Evolutionary conservation across 208 protist species (phyloP), one percentile per base, ranked within the genome.

Genomic region (Crithidia thermophila): DNA sequence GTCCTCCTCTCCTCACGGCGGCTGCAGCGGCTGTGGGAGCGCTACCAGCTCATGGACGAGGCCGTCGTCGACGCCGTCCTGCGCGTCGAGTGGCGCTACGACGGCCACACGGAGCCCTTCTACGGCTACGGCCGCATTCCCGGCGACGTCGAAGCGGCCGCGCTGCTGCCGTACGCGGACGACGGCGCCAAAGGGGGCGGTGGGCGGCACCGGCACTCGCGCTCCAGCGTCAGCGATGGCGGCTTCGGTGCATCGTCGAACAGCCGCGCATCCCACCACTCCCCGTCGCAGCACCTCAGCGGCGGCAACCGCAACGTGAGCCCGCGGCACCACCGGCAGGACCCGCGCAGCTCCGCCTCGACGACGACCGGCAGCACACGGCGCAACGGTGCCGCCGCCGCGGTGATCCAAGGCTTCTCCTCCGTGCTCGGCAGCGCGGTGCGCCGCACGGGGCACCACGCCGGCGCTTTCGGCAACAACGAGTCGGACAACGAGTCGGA

Each of bases 1-100:
- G 55, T 84, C 23, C 55, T 81, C 28, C 42, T 91, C 21, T 71
- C 66, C 14, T 64, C 78, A 3, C 50, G 53, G 8, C 56, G 63
- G 11, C 67, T 91, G 47, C 72, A 72, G 25, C 50, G 52, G 13
- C 68, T 81, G 56, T 81, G 79, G 55, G 78, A 91, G 31, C 60
- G 50, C 7, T 70, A 70, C 20, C 25, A 69, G 16, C 89, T 84
- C 61, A 81, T 90, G 31, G 62, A 75, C 36, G 59, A 77, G 31
- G 42, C 40, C 20, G 46, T 94, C 21, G 53, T 92, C 37, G 69
- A 89, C 46, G 83, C 88, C 6, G 71, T 87, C 49, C 55, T 87
- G 45, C 65, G 79, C n/a, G 66, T 84, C 39, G 88, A 92, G 72
- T 77, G 79, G 66, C 61, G 57, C 43, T 82, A 87, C 52, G 16